phyloP scores from a whole-genome alignment of 116 monocot genomes.

The Cymodocea nodosa region DNA sequence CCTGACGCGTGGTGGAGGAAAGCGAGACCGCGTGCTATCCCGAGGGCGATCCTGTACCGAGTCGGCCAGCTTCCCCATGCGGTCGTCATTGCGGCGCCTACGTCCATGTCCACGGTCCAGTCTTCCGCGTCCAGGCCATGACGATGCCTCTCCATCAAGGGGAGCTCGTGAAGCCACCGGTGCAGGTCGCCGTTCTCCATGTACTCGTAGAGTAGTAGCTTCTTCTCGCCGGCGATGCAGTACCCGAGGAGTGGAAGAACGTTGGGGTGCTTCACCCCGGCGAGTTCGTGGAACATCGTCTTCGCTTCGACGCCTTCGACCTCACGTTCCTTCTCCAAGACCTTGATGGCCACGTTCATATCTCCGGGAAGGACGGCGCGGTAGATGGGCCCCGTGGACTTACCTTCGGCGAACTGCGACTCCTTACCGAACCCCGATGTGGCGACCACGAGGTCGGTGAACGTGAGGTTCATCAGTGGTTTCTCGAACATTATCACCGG shows the following conservation, averaged over 20 bases:
- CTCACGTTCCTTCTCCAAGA: slow-evolving; percentile 23
- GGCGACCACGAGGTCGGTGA: slow-evolving; percentile 48
- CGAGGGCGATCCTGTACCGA: slow-evolving; percentile 56
- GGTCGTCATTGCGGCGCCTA: not conserved
- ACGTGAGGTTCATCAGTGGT: slow-evolving; percentile 65
- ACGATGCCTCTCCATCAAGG: slow-evolving; percentile 21
- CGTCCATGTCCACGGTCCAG: slow-evolving; percentile 26
- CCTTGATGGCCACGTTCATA: slow-evolving; percentile 64
- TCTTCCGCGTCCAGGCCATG: slow-evolving; percentile 18
- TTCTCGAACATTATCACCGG: slow-evolving; percentile 76
- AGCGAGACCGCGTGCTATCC: slow-evolving; percentile 61
- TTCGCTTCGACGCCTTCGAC: slow-evolving; percentile 20
- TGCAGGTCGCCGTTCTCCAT: slow-evolving; percentile 82
- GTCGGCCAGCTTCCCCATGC: slow-evolving; percentile 37
- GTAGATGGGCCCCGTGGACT: slow-evolving; percentile 49
- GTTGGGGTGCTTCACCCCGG: slow-evolving; percentile 51
- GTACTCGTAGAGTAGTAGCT: slow-evolving; percentile 72
- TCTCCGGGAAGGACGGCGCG: slow-evolving; percentile 66
- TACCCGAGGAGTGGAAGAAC: slow-evolving; percentile 75
- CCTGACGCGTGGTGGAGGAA: slow-evolving; percentile 81
- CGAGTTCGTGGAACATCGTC: slow-evolving; percentile 33
- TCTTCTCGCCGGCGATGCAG: slow-evolving; percentile 65
- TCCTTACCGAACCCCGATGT: slow-evolving; percentile 75
- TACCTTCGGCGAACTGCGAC: slow-evolving; percentile 62
- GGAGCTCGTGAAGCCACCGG: slow-evolving; percentile 88